Conservation (phyloP, 2,329 filamentous ascomycete genomes). For the Periglandula ipomoeae region DNA sequence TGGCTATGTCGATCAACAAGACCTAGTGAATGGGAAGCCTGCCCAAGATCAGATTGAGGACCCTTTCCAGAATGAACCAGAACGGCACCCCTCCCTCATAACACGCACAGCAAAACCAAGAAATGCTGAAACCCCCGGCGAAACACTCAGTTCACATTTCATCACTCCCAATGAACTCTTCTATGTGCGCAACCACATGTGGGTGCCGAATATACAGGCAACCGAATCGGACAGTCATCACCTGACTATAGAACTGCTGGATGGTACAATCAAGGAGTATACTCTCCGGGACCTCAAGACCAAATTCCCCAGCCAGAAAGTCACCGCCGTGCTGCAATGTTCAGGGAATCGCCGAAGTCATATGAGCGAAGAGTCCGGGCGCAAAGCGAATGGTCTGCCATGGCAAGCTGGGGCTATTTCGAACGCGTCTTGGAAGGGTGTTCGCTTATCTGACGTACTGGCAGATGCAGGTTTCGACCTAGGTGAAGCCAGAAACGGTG, state of each 20-base stretch:
- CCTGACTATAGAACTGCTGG: slow-evolving; percentile 45
- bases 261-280: slow-evolving; percentile 44
- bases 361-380: slow-evolving; percentile 40
- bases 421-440: slow-evolving; percentile 50
- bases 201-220: slow-evolving; percentile 41
- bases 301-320: slow-evolving; percentile 38
- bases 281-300: slow-evolving; percentile 43
- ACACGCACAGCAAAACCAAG: slow-evolving; percentile 46
- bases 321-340: slow-evolving; percentile 50
- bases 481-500: slow-evolving; percentile 24
- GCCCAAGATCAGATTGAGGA: slow-evolving; percentile 48
- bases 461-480: slow-evolving; percentile 44
- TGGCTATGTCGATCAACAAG: slow-evolving; percentile 48
- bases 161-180: slow-evolving; percentile 47
- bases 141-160: slow-evolving; percentile 38
- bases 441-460: slow-evolving; percentile 45
- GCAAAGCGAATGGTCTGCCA: slow-evolving; percentile 46
- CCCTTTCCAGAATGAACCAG: slow-evolving; percentile 47
- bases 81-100: slow-evolving; percentile 40
- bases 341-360: slow-evolving; percentile 50
- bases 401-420: slow-evolving; percentile 53
- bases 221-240: slow-evolving; percentile 31
- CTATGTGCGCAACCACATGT: slow-evolving; percentile 55
- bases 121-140: slow-evolving; percentile 50
- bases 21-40: slow-evolving; percentile 49